Evolutionary conservation across 78 protist genomes (phyloP).

Genomic region (Guillardia theta): DNA sequence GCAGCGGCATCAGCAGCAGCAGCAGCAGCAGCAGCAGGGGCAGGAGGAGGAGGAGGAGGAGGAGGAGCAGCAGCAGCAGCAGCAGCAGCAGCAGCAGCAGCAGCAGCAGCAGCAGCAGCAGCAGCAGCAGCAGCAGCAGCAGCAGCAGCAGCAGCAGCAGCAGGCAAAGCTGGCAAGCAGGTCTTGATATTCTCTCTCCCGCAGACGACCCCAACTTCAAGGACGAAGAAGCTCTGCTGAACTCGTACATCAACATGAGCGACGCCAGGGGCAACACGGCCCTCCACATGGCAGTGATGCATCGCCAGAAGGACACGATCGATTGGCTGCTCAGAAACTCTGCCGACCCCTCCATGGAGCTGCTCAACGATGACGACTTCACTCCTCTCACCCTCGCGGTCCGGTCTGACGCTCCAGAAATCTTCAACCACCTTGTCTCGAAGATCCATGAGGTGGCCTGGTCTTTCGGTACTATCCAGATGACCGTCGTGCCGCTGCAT

Average conservation of each 20-base stretch:
- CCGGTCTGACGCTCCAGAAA: background rate
- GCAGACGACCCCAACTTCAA: too few species aligned
- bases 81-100: background rate
- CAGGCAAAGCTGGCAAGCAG: background rate
- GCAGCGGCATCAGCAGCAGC: too few species aligned
- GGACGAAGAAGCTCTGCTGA: background rate
- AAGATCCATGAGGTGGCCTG: background rate
- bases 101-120: background rate
- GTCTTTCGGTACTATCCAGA: background rate
- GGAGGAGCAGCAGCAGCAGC: background rate
- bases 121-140: background rate
- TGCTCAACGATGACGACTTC: background rate
- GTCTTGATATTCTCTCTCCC: too few species aligned
- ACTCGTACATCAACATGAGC: background rate
- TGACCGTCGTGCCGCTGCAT: background rate
- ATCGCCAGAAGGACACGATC: background rate
- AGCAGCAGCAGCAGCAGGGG: too few species aligned
- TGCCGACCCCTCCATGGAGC: background rate
- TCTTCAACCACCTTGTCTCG: background rate
- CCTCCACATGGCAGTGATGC: background rate
- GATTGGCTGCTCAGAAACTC: conserved; percentile 6
- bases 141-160: background rate
- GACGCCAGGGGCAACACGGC: background rate
- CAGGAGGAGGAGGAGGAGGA: background rate
- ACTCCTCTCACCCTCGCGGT: conserved; percentile 9